These are phyloP conservation scores for Geranomyces variabilis DNA, from an alignment of 192 early-diverging fungal genomes.

Conservation along the genomic window DNA sequence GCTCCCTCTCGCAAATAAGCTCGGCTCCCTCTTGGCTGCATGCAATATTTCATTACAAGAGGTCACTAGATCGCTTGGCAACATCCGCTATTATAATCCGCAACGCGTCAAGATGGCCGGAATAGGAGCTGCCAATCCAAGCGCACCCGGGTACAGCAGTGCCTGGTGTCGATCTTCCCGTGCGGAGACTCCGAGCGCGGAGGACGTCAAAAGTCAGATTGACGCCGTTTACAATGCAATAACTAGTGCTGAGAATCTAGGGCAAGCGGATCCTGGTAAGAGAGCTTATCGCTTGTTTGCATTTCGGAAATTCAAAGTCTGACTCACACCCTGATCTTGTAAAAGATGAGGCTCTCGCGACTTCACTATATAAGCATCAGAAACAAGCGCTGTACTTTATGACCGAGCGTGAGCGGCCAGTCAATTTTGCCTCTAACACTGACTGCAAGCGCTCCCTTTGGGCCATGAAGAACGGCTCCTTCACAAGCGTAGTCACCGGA, in stretches of 20 bases:
- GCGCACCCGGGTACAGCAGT: neutral
- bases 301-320: too few species aligned
- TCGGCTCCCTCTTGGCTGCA: conserved; percentile 26
- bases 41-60: conserved; percentile 27
- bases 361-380: conserved; percentile 78
- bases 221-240: conserved; percentile 65
- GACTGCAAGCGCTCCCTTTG: conserved; percentile 38
- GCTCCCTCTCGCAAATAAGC: neutral
- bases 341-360: conserved; percentile 40
- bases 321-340: neutral
- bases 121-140: neutral
- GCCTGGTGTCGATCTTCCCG: conserved; percentile 1
- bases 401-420: conserved; percentile 70
- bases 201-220: conserved; percentile 48
- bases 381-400: conserved; percentile 84
- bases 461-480: conserved; percentile 38
- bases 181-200: neutral
- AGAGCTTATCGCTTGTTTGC: too few species aligned
- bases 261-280: conserved; percentile 56
- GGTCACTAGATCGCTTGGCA: neutral
- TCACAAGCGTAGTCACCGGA: conserved; percentile 57
- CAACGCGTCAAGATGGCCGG: conserved; percentile 2
- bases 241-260: conserved; percentile 50
- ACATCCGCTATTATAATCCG: conserved; percentile 38
- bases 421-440: conserved; percentile 47